Evolutionary conservation across 805 yeast genomes (phyloP), one percentile per base, ranked within the genome.

Genomic region (Hemisphaericaspora nanyangensis): DNA sequence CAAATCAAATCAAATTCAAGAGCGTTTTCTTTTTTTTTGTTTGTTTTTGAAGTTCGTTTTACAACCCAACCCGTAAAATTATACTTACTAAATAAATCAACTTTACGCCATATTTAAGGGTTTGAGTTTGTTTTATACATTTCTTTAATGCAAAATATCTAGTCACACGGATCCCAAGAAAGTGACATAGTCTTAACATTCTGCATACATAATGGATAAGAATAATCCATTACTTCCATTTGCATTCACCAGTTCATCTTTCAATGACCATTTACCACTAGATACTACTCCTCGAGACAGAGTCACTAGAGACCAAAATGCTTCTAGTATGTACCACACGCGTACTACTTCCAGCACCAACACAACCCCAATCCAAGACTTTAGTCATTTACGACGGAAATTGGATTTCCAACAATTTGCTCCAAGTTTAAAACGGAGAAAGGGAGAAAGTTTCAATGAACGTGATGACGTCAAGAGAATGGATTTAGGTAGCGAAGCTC

Each of bases 211-310:
- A 4, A 58, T 58, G 63, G 63, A 58, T 39, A 63, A 61, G 39
- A 45, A 59, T 29, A 63, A 60, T 38, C 71, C 68, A 1, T 48
- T 76, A 18, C 58, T 74, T n/a, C 80, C 81, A 5, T 68, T 74
- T 58, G 75, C 79, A 4, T 75, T 59, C 46, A 68, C 63, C 42
- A 55, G 62, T 7, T 51, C 65, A 2, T 63, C 74, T 2, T 48
- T 65, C 16, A 52, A 54, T 20, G 66, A 62, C 27, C 55, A 49
- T 12, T 46, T 54, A 10, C 61, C 68, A 0, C 48, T 73, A 15
- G 60, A 63, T 30, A 58, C 68, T 1, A 59, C 63, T 12, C 78
- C 77, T 2, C 48, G 70, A 35, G 68, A 65, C 13, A 48, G 69
- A 25, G 54, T 48, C 8, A 60, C 58, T 6, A 60, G 65, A 13